Percentiles rank a stretch among this genome's conserved stretches.
phyloP scores from a whole-genome alignment of 164 flowering plant species.

The Nelumbo lutea region DNA sequence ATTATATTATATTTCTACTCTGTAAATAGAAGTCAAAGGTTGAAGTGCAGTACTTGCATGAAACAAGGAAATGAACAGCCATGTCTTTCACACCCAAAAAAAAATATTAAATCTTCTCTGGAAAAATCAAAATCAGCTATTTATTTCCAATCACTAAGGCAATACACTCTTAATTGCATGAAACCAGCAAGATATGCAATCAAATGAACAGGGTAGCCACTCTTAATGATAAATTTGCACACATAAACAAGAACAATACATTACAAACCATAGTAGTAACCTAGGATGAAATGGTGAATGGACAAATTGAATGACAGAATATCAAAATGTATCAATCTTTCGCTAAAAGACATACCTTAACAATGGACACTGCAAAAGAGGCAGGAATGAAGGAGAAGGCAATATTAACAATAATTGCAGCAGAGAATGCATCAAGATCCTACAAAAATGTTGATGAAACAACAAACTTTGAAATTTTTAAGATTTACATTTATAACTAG shows the following conservation, averaged over 20 bases:
- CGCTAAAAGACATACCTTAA: conserved; percentile 58
- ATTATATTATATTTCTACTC: too few species aligned
- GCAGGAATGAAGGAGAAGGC: conserved; percentile 98
- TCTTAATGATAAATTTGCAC: too few species aligned
- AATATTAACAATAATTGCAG: conserved; percentile 71
- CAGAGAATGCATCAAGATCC: conserved; percentile 98
- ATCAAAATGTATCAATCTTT: not conserved
- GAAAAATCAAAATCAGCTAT: not conserved
- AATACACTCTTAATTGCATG: not conserved
- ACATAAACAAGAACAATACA: not conserved
- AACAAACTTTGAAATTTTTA: not conserved
- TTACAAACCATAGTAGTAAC: not conserved
- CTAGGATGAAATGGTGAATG: not conserved
- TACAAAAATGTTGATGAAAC: conserved; percentile 24
- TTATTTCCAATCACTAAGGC: not conserved
- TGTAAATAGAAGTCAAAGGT: too few species aligned
- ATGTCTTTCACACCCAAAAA: too few species aligned
- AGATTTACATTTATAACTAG: not conserved
- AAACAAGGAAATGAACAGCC: too few species aligned
- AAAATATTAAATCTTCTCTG: not conserved
- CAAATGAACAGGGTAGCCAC: not conserved
- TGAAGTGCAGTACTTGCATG: too few species aligned
- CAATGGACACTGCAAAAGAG: conserved; percentile 93
- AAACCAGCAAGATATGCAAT: not conserved
- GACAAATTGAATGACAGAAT: not conserved